Conservation (phyloP, 768 basidiomycete species). For the Fomitopsis serialis region DNA sequence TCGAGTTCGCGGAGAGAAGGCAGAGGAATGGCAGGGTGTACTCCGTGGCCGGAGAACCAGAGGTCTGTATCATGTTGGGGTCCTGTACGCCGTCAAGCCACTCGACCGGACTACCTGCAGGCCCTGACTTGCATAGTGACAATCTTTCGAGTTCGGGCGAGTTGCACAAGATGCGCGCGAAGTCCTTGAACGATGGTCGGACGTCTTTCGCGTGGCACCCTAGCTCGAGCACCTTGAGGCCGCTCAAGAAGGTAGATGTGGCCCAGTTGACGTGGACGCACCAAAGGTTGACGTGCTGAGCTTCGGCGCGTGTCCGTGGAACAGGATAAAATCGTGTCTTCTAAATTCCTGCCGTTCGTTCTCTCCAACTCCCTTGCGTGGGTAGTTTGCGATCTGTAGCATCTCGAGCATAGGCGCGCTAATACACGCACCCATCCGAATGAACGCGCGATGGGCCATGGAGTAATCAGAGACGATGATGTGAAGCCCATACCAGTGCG, state of each 20-base stretch:
- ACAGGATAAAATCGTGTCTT: constrained; percentile 43
- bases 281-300: constrained; percentile 50
- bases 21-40: constrained; percentile 15
- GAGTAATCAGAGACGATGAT: constrained; percentile 40
- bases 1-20: constrained; percentile 23
- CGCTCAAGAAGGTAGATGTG: constrained; percentile 36
- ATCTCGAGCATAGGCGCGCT: constrained; percentile 49
- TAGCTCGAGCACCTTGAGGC: constrained; percentile 49
- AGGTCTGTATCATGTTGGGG: background rate
- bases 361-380: constrained; percentile 35
- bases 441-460: constrained; percentile 32
- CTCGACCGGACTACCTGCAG: constrained; percentile 33
- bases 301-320: constrained; percentile 46
- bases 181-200: constrained; percentile 52
- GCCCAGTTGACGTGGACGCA: constrained; percentile 71
- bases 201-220: constrained; percentile 60
- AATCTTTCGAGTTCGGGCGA: constrained; percentile 53
- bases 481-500: constrained; percentile 48
- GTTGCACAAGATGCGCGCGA: constrained; percentile 43
- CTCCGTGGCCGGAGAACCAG: background rate
- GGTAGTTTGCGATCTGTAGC: constrained; percentile 52
- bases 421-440: constrained; percentile 28
- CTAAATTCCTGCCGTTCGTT: constrained; percentile 29
- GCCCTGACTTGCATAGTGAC: constrained; percentile 52
- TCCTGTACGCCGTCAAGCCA: constrained; percentile 26